Evolutionary conservation across 257 asterid species (phyloP), one percentile per base, ranked within the genome.

Genomic region (Nicotiana paniculata): DNA sequence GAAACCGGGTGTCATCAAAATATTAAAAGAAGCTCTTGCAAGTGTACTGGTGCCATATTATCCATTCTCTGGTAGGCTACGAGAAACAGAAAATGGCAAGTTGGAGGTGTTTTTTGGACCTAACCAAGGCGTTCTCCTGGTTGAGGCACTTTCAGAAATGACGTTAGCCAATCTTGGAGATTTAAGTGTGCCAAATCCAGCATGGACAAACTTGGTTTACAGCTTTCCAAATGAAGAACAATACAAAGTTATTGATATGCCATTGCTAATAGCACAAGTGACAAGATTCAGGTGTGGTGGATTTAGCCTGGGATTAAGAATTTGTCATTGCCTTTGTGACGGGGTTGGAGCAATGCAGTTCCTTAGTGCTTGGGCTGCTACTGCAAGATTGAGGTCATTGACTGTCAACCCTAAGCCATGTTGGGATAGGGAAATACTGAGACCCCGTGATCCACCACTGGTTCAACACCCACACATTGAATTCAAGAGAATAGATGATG

Each of bases 331-430:
- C 77, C 91, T 95, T 46, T 95, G 98, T 77, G 99, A 95, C 62
- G 99, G 99, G 58, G 87, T 92, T 26, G 98, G 98, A 21, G 98
- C 97, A 12, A 93, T 95, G 98, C 98, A 95, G 83, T 92, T 95
- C 58, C 86, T 93, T 9, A 82, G 57, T 26, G 93, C 98, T 8
- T 95, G 98, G 98, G 97, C 98, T 18, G 82, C 88, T 57, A 93
- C 95, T 0, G 91, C 95, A 2, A 93, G 85, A 83, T 17, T 84
- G 3, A 95, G 96, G n/a, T 77, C 84, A 6, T 67, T 93, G 86
- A 89, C 86, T 2, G 51, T 78, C 16, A 83, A 82, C 35, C 95
- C 97, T 0, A 67, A 30, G 9, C 98, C 98, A 8, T 85, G 96
- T 66, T 95, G 98, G 98, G 97, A 90, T 59, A 80, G 97, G 8